A percentile compares a stretch with the other conserved stretches of the same genome.
Conservation (phyloP, 805 yeast species). For the Peterozyma xylosa region DNA sequence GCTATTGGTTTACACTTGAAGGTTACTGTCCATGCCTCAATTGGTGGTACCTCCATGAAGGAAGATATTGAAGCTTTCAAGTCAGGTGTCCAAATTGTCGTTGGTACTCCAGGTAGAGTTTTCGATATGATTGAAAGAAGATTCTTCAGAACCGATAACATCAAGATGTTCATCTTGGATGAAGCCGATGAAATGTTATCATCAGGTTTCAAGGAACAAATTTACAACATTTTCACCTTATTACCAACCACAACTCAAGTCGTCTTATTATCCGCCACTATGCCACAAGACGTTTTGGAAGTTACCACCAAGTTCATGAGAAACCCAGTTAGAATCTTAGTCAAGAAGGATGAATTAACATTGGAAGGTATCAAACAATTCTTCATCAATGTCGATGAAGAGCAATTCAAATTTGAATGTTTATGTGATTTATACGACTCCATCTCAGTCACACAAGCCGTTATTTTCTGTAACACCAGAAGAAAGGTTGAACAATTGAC, state of each 20-base stretch:
- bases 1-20: slow-evolving; percentile 88
- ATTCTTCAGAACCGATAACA: slow-evolving; percentile 68
- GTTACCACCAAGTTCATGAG: slow-evolving; percentile 91
- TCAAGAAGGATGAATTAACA: slow-evolving; percentile 91
- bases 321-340: slow-evolving; percentile 89
- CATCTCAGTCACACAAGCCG: slow-evolving; percentile 93
- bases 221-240: slow-evolving; percentile 84
- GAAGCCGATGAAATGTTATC: slow-evolving; percentile 97
- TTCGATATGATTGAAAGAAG: slow-evolving; percentile 92
- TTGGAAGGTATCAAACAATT: slow-evolving; percentile 94
- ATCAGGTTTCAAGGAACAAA: slow-evolving; percentile 92
- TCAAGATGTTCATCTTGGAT: slow-evolving; percentile 92
- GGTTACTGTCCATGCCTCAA: slow-evolving; percentile 89
- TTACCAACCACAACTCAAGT: slow-evolving; percentile 89
- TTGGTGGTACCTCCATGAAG: slow-evolving; percentile 90
- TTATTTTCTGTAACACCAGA: slow-evolving; percentile 94
- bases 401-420: slow-evolving; percentile 91
- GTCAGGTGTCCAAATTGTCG: slow-evolving; percentile 86
- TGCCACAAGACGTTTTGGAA: slow-evolving; percentile 87
- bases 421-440: slow-evolving; percentile 93
- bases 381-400: slow-evolving; percentile 84
- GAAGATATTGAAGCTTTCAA: slow-evolving; percentile 82
- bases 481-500: slow-evolving; percentile 88
- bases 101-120: slow-evolving; percentile 98
- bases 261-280: slow-evolving; percentile 89